Evolutionary conservation across 2,329 filamentous ascomycete species (phyloP), one percentile per base, ranked within the genome.

Genomic region (Xylaria sp.): DNA sequence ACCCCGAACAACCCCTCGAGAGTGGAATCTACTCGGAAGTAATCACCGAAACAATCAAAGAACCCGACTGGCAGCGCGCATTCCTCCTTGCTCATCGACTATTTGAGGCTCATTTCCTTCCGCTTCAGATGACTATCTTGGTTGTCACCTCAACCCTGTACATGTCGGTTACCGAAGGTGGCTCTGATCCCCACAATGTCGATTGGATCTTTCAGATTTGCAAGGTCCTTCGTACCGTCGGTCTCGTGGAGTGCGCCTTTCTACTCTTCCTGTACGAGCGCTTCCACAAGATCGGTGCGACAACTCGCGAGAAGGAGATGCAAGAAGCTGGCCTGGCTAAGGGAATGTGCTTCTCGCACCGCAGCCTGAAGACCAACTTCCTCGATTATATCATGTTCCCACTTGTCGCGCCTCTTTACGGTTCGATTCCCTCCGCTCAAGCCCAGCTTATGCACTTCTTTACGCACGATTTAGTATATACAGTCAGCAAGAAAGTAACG

Each of bases 61-160:
- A 81, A 44, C 86, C 85, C 23, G 80, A 88, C 76, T 90, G 83
- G 83, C 82, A 82, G 75, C 87, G 84, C 71, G 83, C 89, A 54
- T 78, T 88, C 71, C 85, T 87, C 62, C 83, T 92, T 38, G 84
- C 86, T 75, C 89, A 91, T 76, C 87, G 91, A 20, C 81, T 93
- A n/a, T 93, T 91, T 74, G 90, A 93, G 77, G 90, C 90, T 0
- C 90, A 93, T 77, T 92, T 92, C 77, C 81, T 93, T 28, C 90
- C 90, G 0, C 85, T 89, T 17, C 90, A 93, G 74, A 88, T 89
- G 81, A 87, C 86, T 6, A 87, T 92, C 54, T 82, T 92, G 33
- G 83, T 92, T 31, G 74, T 92, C 51, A 84, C 88, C 2, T 90
- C 89, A 0, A 86, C 87, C 0, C 73, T 92, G 4, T 92, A 89